Conservation (phyloP, 441 rosid genomes). For the Brassica balearica region DNA sequence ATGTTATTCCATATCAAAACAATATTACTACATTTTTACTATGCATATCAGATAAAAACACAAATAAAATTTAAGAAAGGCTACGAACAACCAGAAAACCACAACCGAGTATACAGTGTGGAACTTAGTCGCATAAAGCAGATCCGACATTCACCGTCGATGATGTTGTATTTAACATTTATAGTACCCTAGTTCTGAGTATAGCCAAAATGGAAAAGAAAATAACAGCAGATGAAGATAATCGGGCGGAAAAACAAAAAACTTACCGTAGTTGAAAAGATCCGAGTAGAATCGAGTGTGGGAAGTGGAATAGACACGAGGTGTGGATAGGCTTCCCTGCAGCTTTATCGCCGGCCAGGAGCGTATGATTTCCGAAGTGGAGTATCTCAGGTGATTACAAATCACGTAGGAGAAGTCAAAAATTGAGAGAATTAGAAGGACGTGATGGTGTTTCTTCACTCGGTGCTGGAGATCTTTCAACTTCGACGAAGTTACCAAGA, state of each 20-base stretch:
- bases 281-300: not conserved
- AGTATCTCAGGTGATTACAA: not conserved
- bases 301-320: not conserved
- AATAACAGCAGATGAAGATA: not conserved
- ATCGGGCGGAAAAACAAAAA: not conserved
- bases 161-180: not conserved
- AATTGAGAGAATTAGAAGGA: not conserved
- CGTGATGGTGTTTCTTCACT: not conserved
- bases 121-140: not conserved
- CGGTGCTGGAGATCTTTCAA: not conserved
- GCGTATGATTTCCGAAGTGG: not conserved
- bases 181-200: not conserved
- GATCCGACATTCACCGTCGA: too few relatives aligned
- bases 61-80: not conserved
- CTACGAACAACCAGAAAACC: not conserved
- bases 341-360: not conserved
- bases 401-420: not conserved
- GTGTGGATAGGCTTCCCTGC: not conserved
- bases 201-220: not conserved
- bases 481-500: not conserved
- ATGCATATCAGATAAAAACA: too few relatives aligned
- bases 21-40: too few relatives aligned
- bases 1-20: too few relatives aligned
- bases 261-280: not conserved
- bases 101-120: not conserved